Evolutionary conservation across 1,284 basidiomycete species (phyloP), one percentile per base, ranked within the genome.

Genomic region (Tylopilus sp.): DNA sequence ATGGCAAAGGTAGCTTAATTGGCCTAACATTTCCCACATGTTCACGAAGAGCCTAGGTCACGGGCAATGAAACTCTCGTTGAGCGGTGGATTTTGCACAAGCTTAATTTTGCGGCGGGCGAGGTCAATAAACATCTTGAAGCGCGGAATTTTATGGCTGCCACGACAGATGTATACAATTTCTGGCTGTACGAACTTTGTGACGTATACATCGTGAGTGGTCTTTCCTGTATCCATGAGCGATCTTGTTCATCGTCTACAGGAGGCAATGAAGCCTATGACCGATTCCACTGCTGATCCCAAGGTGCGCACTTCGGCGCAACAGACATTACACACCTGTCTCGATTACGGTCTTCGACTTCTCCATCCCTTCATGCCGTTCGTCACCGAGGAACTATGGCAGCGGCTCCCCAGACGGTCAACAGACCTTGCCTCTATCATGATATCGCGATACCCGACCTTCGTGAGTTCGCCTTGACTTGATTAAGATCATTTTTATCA

Each of bases 301-400:
- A 84, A 84, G 24, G 89, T 86, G 24, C 89, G 91, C 62, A 85
- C 84, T 58, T 98, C 96, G 10, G 95, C 97, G 18, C 97, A 98
- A 79, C 95, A 99, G 81, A 99, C 97, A 0, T 83, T 99, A 56
- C 99, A 99, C 81, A 97, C 94, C 18, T 97, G 95, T 78, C 86
- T 99, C 52, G 98, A 99, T 74, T 83, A 91, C 64, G 98, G 97
- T 16, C 84, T 99, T 60, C 89, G 92, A 57, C 85, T 99, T 13
- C 85, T 99, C 18, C 98, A 99, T 80, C 97, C 98, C 2, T 97
- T 99, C 84, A 99, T 99, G 98, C 98, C 98, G 2, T 99, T 93
- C 80, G 96, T 99, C 53, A 99, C 97, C 2, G 98, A 99, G 81
- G 98, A 99, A 80, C 83, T 99, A 24, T 99, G 98, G 98, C 98